Conservation (phyloP, 2,329 filamentous ascomycete genomes). For the Diplodia corticola region DNA sequence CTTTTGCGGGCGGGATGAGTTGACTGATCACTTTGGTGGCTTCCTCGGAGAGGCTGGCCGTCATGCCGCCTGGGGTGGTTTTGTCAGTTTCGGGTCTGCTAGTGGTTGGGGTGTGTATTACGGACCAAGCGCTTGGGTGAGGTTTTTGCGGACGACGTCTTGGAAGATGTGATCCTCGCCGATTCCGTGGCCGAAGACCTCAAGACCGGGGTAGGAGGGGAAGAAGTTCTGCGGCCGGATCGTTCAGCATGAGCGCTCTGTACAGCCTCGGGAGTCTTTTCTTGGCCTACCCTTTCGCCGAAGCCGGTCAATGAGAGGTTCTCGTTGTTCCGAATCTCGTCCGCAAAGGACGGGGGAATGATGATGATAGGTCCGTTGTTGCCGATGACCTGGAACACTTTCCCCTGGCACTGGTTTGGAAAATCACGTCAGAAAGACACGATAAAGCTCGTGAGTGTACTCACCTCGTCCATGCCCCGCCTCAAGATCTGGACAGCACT, state of each 20-base stretch:
- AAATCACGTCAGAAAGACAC: background rate
- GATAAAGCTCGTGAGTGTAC: background rate
- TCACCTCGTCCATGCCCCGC: conserved; percentile 7
- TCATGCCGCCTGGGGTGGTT: background rate
- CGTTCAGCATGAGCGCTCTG: background rate
- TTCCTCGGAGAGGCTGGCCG: background rate
- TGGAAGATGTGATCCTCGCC: background rate
- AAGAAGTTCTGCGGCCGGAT: background rate
- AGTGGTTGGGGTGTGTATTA: too few relatives aligned
- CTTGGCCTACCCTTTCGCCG: background rate
- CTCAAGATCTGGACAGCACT: background rate
- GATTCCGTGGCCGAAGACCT: background rate
- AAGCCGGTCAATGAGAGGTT: background rate
- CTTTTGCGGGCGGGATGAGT: background rate
- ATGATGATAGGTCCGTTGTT: background rate
- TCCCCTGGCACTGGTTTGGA: background rate
- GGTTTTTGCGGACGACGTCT: background rate
- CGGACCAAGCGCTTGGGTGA: background rate
- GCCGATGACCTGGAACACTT: background rate
- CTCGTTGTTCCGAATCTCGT: conserved; percentile 3
- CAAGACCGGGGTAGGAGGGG: background rate
- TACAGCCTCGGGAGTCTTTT: background rate
- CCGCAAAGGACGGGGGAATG: background rate
- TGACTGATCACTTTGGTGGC: background rate
- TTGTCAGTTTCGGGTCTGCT: background rate